A percentile compares a stretch with the other conserved stretches of the same genome.
Evolutionary conservation across 352 stramenopile genomes (phyloP).

Genomic region (Globisporangium mamillatum): DNA sequence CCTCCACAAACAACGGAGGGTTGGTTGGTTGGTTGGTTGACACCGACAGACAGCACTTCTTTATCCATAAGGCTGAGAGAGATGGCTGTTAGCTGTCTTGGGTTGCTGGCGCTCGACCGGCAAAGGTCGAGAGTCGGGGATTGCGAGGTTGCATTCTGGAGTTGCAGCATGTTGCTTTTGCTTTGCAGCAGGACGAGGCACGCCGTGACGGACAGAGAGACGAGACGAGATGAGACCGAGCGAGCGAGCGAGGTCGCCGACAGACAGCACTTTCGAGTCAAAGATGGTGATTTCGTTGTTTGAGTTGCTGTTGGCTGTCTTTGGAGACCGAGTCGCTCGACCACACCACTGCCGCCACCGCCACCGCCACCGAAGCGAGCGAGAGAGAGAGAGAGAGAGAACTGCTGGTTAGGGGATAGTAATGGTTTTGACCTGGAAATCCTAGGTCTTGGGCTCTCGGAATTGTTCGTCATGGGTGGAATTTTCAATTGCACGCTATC

Average conservation of each 20-base stretch:
- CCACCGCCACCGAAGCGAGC: not conserved
- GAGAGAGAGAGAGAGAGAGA: not conserved
- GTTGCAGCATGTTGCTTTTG: not conserved
- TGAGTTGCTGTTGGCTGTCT: slow-evolving; percentile 9
- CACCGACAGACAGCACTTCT: too few relatives aligned
- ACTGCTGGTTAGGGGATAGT: not conserved
- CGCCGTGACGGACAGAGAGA: not conserved
- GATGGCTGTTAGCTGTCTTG: not conserved
- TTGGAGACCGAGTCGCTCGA: not conserved
- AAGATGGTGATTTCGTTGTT: slow-evolving; percentile 1
- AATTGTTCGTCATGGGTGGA: not conserved
- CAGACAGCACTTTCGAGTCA: slow-evolving; percentile 9
- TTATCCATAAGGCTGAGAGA: not conserved
- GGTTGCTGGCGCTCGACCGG: too few relatives aligned
- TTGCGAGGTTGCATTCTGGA: not conserved
- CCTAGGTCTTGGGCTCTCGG: not conserved
- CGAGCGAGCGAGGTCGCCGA: not conserved
- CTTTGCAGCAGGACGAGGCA: not conserved
- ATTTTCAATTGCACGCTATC: not conserved
- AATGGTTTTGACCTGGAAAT: not conserved
- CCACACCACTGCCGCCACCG: too few relatives aligned
- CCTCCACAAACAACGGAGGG: not conserved
- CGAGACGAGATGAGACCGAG: not conserved
- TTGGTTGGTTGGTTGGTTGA: not conserved
- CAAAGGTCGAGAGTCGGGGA: too few relatives aligned